Conservation (phyloP, 257 asterid genomes). For the Solanum virginianum region DNA sequence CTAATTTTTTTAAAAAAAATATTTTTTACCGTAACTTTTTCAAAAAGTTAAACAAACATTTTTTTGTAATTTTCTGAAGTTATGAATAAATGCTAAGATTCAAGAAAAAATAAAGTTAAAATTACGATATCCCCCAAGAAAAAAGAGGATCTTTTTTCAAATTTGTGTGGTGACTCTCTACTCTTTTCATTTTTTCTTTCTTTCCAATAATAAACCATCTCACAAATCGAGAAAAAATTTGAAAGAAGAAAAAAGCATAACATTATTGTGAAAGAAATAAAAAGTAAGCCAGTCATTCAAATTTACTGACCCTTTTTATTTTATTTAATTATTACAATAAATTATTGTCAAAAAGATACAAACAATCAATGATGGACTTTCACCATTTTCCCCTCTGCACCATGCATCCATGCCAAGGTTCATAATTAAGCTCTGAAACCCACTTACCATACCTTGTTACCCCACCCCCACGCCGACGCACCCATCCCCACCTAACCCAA, state of each 20-base stretch:
- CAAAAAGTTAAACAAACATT: background rate
- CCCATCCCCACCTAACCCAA: background rate
- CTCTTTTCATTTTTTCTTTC: background rate
- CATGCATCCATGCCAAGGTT: constrained; percentile 1
- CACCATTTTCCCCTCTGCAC: background rate
- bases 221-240: background rate
- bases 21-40: background rate
- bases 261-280: background rate
- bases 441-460: background rate
- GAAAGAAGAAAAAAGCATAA: background rate
- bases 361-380: background rate
- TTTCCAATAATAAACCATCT: background rate
- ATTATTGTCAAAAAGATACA: background rate
- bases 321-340: background rate
- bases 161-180: background rate
- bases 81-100: background rate
- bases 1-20: background rate
- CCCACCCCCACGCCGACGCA: background rate
- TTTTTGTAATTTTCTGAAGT: background rate
- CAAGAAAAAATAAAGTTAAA: background rate
- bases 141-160: background rate
- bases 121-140: background rate
- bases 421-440: background rate
- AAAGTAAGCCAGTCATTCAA: background rate
- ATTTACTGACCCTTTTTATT: background rate